Base-by-base conservation (phyloP, 1,284 basidiomycete genomes). In the Cryptococcus wingfieldii region DNA sequence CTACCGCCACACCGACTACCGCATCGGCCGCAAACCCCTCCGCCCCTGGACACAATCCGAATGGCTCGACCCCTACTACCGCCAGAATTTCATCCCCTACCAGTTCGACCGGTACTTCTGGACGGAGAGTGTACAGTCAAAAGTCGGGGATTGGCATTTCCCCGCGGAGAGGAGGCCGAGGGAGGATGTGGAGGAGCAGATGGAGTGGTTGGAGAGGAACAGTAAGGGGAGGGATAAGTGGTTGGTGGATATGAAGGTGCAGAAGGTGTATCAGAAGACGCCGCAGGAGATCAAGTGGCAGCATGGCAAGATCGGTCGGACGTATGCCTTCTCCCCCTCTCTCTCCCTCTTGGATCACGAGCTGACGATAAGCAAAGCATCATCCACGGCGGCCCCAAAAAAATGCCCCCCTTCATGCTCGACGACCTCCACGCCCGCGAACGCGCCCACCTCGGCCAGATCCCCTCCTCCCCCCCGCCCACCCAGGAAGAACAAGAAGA, bases 1-100 rank as follows among this genome's bases (percentile, higher is more conserved):
- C 6, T 57, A 50, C 18, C 48, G 49, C 19, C 47, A 55, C 37
- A 46, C 43, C 44, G 57, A 55, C 45, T 59, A 58, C 39, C 60
- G 68, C 5, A 52, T 60, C 41, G 54, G 58, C 23, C 57, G 68
- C 5, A 58, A 60, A 45, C 62, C 68, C 5, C 50, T 62, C 7
- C 44, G 60, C 7, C 43, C 51, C 18, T 62, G 60, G 60, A 59
- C 57, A 9, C 52, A 56, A 27, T 47, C 45, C 14, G 57, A 62
- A 47, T 62, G 60, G 60, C 9, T 28, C 27, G 54, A 59, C 31
- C 25, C 23, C 18, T 60, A 51, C 27, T 56, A 37, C 39, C 45
- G 58, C 13, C 45, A 43, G 19, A 59, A 62, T 28, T 59, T 62
- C 38, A 47, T 59, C n/a, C 47, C 51, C 2, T 27, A 27, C 37